Base-by-base conservation (phyloP, 1,284 basidiomycete species). In the Mycosarcoma mackinlayi region DNA sequence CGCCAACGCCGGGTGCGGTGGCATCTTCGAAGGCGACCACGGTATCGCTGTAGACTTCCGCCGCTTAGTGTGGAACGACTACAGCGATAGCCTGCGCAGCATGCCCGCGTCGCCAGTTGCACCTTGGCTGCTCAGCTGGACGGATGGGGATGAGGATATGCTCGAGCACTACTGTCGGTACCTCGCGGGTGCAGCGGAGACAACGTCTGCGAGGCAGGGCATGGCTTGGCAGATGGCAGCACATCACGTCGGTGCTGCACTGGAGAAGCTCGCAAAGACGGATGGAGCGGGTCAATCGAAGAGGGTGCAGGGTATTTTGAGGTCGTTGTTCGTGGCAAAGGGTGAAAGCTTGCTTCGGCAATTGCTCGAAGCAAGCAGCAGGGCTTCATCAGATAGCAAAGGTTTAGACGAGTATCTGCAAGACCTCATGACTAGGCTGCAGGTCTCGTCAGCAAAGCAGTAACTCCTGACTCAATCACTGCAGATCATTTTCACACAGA, bases 11-110 rank as follows among this genome's bases (percentile, higher is more conserved):
- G 56, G 66, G 2, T 27, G 48, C 21, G 53, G 57, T 7, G 53
- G 53, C 25, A n/a, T 45, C 16, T 41, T 66, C 25, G 69, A 72
- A 27, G 58, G 50, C 7, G 51, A 2, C 89, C 89, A 88, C 83
- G 84, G n/a, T 93, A 93, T 81, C 85, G 92, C 1, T 59, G 85
- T 18, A 4, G 94, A 98, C 84, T 97, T 93, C 79, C 88, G 94
- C 46, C 89, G 89, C 65, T 87, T 90, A 56, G 83, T 98, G 3
- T 97, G 92, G 91, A 88, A 86, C 52, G 92, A 95, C 76, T 91
- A 88, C 81, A 86, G 84, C 31, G 89, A 88, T 76, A 30, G 65
- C n/a, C 59, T 84, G 23, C 60, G 65, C 4, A 78, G 71, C 14
- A 65, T 84, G 57, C 72, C 54, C 1, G 18, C 66, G 0, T 28